phyloP scores from a whole-genome alignment of 2,329 filamentous ascomycete genomes.

The Ilyonectria mors-panacis region DNA sequence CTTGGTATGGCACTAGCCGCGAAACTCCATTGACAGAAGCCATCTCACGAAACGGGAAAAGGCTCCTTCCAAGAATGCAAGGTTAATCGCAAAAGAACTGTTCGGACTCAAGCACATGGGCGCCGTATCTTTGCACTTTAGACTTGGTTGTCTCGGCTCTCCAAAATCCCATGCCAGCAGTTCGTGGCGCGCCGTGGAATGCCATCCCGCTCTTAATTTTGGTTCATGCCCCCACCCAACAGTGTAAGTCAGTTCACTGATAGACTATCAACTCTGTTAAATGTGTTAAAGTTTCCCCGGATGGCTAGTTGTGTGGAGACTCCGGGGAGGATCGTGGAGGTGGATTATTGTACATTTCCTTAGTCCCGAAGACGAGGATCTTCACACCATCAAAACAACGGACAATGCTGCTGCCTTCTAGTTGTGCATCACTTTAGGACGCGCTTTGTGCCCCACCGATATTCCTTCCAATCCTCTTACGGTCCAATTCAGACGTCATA shows the following conservation, averaged over 20 bases:
- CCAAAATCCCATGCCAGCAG: not conserved
- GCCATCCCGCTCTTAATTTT: not conserved
- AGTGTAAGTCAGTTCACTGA: not conserved
- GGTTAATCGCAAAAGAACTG: not conserved
- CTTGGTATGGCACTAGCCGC: not conserved
- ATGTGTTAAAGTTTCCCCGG: conserved; percentile 3
- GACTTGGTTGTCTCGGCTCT: not conserved
- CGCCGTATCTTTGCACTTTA: not conserved
- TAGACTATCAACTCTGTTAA: not conserved
- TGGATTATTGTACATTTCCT: not conserved
- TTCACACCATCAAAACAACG: not conserved
- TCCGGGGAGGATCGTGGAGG: conserved; percentile 10
- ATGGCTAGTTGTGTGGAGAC: conserved; percentile 9
- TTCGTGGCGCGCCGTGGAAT: not conserved
- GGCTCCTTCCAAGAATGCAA: not conserved
- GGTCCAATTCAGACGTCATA: conserved; percentile 10
- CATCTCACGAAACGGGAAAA: not conserved
- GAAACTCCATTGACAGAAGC: not conserved
- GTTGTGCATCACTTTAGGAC: not conserved
- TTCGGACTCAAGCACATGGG: not conserved
- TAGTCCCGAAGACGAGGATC: not conserved
- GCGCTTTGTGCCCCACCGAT: not conserved
- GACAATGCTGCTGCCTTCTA: conserved; percentile 10
- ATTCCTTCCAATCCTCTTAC: not conserved
- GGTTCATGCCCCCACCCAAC: not conserved